Conservation (phyloP, 2,329 filamentous ascomycete species). For the Coniella lustricola region DNA sequence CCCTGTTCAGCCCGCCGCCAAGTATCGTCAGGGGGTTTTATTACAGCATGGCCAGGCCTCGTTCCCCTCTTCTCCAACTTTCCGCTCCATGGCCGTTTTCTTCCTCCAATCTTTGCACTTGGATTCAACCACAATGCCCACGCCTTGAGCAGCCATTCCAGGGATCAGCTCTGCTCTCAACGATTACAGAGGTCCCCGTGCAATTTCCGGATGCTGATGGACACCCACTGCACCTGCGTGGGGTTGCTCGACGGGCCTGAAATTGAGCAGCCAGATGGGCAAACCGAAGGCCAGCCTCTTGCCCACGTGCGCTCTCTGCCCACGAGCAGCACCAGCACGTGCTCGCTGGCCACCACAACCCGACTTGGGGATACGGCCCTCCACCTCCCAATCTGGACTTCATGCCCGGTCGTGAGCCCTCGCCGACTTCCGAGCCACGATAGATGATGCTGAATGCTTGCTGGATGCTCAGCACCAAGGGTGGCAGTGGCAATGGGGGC, state of each 20-base stretch:
- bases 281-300: slow-evolving; percentile 9
- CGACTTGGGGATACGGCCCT: too few relatives aligned
- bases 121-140: not conserved
- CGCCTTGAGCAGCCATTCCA: not conserved
- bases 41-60: too few relatives aligned
- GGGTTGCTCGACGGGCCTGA: too few relatives aligned
- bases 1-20: too few relatives aligned
- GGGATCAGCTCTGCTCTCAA: too few relatives aligned
- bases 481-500: too few relatives aligned
- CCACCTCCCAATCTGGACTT: slow-evolving; percentile 9
- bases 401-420: slow-evolving; percentile 6
- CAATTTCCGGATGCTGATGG: not conserved
- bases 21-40: too few relatives aligned
- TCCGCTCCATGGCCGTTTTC: too few relatives aligned
- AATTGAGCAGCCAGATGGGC: slow-evolving; percentile 1
- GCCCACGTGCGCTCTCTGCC: slow-evolving; percentile 12
- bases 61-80: too few relatives aligned
- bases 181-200: not conserved
- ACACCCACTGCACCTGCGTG: not conserved
- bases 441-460: not conserved
- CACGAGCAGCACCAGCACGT: not conserved
- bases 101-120: too few relatives aligned
- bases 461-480: too few relatives aligned
- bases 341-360: too few relatives aligned
- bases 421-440: slow-evolving; percentile 9